Percentiles rank a stretch among this genome's conserved stretches.
Evolutionary conservation across 2,329 filamentous ascomycete species (phyloP).

Genomic region (Coniochaeta hoffmannii): DNA sequence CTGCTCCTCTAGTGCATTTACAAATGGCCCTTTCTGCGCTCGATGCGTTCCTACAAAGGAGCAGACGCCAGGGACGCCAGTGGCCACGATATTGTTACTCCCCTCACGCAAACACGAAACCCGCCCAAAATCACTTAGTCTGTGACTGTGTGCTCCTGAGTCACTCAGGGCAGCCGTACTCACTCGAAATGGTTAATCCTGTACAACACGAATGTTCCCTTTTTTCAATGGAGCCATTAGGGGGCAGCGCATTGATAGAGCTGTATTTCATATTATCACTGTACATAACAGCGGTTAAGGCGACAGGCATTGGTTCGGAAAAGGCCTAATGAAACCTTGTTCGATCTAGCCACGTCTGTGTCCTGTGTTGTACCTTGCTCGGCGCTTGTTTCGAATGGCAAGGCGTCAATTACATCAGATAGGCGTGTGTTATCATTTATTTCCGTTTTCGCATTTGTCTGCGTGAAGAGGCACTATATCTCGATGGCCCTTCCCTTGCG

Average conservation of each 20-base stretch:
- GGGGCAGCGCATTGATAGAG: neutral
- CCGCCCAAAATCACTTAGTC: conserved; percentile 5
- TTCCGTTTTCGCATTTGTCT: too few relatives aligned
- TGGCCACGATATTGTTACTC: too few relatives aligned
- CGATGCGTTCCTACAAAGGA: too few relatives aligned
- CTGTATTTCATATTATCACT: conserved; percentile 1
- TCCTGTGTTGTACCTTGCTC: too few relatives aligned
- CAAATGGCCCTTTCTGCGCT: too few relatives aligned
- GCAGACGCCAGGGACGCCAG: too few relatives aligned
- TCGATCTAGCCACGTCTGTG: neutral
- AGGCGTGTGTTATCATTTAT: neutral
- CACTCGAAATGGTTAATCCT: neutral
- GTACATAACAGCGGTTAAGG: conserved; percentile 1
- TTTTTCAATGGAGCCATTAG: conserved; percentile 1
- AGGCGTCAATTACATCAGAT: neutral
- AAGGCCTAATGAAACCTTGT: neutral
- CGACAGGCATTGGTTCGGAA: neutral
- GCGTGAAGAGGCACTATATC: conserved; percentile 10
- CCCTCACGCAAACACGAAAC: too few relatives aligned
- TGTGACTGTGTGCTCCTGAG: neutral
- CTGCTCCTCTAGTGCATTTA: too few relatives aligned
- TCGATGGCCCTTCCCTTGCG: conserved; percentile 69
- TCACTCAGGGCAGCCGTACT: neutral
- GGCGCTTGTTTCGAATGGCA: too few relatives aligned
- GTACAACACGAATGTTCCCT: neutral